Evolutionary conservation across 164 flowering plant genomes (phyloP).

Genomic region (Berberis thunbergii): DNA sequence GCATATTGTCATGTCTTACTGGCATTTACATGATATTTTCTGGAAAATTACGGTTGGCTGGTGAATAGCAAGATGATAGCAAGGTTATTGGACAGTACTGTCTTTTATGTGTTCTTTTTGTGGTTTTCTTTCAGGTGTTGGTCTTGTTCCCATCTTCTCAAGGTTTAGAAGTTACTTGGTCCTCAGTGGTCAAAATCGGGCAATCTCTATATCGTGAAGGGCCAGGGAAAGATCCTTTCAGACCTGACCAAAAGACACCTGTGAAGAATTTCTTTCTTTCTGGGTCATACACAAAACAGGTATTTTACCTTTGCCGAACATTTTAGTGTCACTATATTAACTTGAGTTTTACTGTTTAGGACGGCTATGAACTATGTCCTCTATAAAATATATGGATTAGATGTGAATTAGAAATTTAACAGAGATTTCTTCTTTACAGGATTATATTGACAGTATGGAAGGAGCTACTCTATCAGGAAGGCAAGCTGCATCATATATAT

Average conservation of each 20-base stretch:
- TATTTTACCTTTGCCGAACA: neutral
- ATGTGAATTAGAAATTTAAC: conserved; percentile 4
- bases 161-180: conserved; percentile 84
- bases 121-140: conserved; percentile 42
- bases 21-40: no score
- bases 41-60: no score
- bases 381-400: neutral
- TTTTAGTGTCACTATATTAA: neutral
- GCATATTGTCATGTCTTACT: no score
- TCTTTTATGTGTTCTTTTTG: neutral
- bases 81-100: neutral
- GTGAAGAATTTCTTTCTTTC: conserved; percentile 87
- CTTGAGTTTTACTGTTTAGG: neutral
- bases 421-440: conserved; percentile 35
- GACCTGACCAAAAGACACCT: conserved; percentile 95
- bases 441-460: conserved; percentile 97
- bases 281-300: conserved; percentile 99
- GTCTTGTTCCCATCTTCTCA: conserved; percentile 82
- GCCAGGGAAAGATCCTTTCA: conserved; percentile 91
- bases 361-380: neutral
- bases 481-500: conserved; percentile 86
- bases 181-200: conserved; percentile 90
- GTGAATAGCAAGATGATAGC: no score
- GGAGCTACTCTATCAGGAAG: conserved; percentile 95
- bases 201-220: conserved; percentile 92